Evolutionary conservation across 148 eudicot genomes (phyloP).

Genomic region (Chenopodium suecicum): DNA sequence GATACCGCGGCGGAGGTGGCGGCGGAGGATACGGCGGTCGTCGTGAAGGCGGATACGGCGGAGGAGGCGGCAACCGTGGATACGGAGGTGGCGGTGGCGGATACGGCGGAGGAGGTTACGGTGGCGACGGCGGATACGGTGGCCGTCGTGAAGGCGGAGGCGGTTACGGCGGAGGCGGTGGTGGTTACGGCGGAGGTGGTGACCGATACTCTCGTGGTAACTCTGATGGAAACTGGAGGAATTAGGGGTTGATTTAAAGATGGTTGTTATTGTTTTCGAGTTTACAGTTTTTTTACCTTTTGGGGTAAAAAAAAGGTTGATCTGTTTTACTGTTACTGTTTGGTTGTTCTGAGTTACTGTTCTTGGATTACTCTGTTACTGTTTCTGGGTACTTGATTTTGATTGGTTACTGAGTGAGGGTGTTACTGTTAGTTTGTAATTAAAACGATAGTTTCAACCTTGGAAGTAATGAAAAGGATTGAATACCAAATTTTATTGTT

Average conservation of each 20-base stretch:
- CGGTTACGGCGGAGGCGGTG: conserved; percentile 34
- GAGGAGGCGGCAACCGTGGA: conserved; percentile 33
- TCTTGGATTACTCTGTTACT: conserved; percentile 26
- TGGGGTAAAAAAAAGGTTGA: conserved; percentile 3
- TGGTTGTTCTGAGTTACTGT: conserved; percentile 15
- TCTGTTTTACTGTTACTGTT: conserved; percentile 8
- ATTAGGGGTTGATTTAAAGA: conserved; percentile 33
- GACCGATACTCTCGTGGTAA: conserved; percentile 31
- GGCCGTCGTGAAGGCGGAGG: conserved; percentile 23
- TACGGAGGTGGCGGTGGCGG: conserved; percentile 29
- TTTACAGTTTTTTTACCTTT: conserved; percentile 10
- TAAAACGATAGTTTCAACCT: conserved; percentile 17
- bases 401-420: conserved; percentile 25
- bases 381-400: conserved; percentile 39
- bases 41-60: conserved; percentile 31
- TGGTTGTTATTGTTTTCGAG: not conserved
- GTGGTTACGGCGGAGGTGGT: conserved; percentile 29
- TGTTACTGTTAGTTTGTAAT: conserved; percentile 32
- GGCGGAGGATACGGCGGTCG: conserved; percentile 26
- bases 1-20: conserved; percentile 23
- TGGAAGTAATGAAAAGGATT: conserved; percentile 14
- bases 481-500: not conserved
- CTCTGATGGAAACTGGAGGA: conserved; percentile 58
- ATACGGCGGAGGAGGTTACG: conserved; percentile 9
- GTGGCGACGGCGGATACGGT: conserved; percentile 22